Percentiles rank a stretch among this genome's conserved stretches.
phyloP scores from a whole-genome alignment of 2,329 filamentous ascomycete genomes.

The Diaporthe sp. region DNA sequence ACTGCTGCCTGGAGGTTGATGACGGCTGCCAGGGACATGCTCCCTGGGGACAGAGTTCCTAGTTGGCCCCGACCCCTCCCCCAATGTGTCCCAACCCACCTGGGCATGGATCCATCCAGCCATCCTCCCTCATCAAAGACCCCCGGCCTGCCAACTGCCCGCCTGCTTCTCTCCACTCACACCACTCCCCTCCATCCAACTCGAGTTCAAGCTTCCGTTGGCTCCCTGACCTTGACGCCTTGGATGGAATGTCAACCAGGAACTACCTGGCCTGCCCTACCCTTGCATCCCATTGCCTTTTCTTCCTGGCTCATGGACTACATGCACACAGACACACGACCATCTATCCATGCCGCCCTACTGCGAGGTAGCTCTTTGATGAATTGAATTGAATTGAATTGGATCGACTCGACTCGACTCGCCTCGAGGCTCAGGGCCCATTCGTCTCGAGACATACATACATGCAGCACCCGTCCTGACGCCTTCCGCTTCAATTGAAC shows the following conservation, averaged over 20 bases:
- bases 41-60: neutral
- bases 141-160: neutral
- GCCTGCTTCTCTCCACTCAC: neutral
- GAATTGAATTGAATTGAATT: conserved; percentile 13
- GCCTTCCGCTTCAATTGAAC: neutral
- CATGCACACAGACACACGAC: conserved; percentile 7
- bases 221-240: conserved; percentile 27
- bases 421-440: neutral
- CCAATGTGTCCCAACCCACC: neutral
- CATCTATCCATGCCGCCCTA: neutral
- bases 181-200: neutral
- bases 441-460: neutral
- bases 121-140: conserved; percentile 4
- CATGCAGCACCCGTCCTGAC: conserved; percentile 8
- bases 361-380: neutral
- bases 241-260: conserved; percentile 18
- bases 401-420: neutral
- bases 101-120: conserved; percentile 1
- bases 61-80: neutral
- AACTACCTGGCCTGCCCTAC: conserved; percentile 11
- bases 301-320: neutral
- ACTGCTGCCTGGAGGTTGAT: conserved; percentile 24
- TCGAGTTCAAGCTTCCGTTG: conserved; percentile 26
- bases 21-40: neutral
- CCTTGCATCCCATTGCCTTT: neutral